Conservation (phyloP, 1,139 yeast species). For the Suhomyces choctaworum region DNA sequence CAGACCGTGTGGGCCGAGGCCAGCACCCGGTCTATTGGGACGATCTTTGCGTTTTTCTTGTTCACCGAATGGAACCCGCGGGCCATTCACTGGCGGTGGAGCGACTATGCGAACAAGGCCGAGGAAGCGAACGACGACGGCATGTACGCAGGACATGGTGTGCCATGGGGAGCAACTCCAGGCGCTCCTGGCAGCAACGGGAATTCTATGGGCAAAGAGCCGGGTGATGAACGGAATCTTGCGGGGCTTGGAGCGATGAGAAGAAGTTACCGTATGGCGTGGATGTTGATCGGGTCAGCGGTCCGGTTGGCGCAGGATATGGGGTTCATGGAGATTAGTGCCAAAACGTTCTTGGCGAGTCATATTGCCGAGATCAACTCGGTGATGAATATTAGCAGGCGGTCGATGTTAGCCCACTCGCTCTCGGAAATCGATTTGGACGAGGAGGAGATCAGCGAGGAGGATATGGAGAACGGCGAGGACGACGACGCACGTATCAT, state of each 20-base stretch:
- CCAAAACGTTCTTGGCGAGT: conserved; percentile 77
- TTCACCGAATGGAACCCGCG: conserved; percentile 95
- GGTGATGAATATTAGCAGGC: conserved; percentile 67
- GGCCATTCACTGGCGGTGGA: conserved; percentile 87
- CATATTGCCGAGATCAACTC: conserved; percentile 80
- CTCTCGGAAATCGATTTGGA: conserved; percentile 61
- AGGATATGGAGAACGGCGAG: conserved; percentile 28
- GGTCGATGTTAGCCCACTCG: conserved; percentile 69
- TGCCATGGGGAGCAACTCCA: conserved; percentile 12
- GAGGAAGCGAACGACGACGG: conserved; percentile 31
- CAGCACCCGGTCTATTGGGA: conserved; percentile 81
- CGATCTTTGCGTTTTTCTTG: conserved; percentile 79
- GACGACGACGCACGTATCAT: conserved; percentile 29
- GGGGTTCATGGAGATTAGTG: conserved; percentile 73
- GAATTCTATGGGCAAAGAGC: conserved; percentile 3
- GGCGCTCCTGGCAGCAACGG: conserved; percentile 19
- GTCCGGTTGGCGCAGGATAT: conserved; percentile 85
- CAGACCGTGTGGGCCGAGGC: conserved; percentile 96
- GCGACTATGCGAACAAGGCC: conserved; percentile 76
- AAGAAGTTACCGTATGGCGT: conserved; percentile 85
- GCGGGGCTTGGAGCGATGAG: conserved; percentile 86
- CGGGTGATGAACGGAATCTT: conserved; percentile 44
- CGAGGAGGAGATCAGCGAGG: conserved; percentile 40
- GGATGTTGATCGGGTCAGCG: conserved; percentile 90
- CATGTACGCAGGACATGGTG: conserved; percentile 7